Conservation (phyloP, 345 rosid species). For the Melaleuca alternifolia region DNA sequence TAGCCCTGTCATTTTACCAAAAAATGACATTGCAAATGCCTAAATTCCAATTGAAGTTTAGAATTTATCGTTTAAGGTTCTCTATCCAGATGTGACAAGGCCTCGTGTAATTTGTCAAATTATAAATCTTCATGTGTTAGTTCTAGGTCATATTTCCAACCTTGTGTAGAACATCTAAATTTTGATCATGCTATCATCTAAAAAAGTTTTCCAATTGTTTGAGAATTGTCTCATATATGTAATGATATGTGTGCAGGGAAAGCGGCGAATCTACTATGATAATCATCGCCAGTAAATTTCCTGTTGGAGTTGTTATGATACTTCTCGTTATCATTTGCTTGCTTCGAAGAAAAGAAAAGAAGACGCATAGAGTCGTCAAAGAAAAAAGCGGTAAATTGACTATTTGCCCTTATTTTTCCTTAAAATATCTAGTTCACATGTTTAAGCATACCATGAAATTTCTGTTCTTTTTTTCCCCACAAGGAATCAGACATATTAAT, state of each 20-base stretch:
- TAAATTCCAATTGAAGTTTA: no score
- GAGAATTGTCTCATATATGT: background rate
- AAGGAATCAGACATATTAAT: background rate
- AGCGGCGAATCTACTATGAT: background rate
- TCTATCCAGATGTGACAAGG: no score
- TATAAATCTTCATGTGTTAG: no score
- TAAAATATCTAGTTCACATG: background rate
- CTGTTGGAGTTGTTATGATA: background rate
- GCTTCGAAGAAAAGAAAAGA: background rate
- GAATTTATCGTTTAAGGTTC: no score
- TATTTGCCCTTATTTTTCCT: background rate
- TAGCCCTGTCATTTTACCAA: no score
- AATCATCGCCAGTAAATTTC: background rate
- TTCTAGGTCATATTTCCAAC: no score
- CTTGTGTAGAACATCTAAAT: no score
- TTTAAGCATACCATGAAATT: background rate
- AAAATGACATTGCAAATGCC: no score
- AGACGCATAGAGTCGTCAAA: background rate
- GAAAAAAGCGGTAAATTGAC: background rate
- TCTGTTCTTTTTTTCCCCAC: background rate
- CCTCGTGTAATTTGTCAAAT: no score
- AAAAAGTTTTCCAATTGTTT: background rate
- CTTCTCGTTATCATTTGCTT: background rate
- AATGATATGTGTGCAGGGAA: background rate
- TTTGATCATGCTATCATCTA: background rate